Evolutionary conservation across 2,329 filamentous ascomycete species (phyloP).

Genomic region (Polychaeton citri): DNA sequence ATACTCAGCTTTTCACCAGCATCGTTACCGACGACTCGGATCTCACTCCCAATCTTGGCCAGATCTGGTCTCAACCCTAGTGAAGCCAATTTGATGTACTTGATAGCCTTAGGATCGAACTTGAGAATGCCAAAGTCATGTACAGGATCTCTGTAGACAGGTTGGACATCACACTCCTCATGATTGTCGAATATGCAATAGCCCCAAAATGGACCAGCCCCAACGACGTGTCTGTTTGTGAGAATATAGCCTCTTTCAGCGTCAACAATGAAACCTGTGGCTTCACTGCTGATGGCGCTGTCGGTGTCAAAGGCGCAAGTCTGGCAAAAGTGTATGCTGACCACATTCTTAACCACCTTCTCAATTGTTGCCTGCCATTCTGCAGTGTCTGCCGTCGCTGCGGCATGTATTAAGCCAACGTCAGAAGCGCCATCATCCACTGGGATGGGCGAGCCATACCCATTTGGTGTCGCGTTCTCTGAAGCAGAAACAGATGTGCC

Average conservation of each 20-base stretch:
- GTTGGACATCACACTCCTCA: conserved; percentile 86
- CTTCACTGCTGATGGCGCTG: conserved; percentile 80
- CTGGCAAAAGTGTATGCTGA: conserved; percentile 98
- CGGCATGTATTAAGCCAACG: conserved; percentile 30
- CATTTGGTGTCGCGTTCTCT: conserved; percentile 20
- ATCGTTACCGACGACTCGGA: conserved; percentile 95
- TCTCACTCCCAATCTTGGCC: conserved; percentile 80
- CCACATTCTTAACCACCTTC: conserved; percentile 83
- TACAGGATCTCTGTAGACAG: conserved; percentile 93
- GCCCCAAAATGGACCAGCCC: conserved; percentile 91
- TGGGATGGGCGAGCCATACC: conserved; percentile 22
- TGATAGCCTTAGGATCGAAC: conserved; percentile 91
- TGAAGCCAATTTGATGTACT: conserved; percentile 84
- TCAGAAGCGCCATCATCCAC: conserved; percentile 28
- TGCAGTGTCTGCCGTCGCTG: conserved; percentile 47
- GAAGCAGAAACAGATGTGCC: conserved; percentile 13
- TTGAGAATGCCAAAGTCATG: conserved; percentile 96
- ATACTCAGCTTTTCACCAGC: conserved; percentile 98
- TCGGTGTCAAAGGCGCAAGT: conserved; percentile 98
- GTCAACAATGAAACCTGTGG: conserved; percentile 95
- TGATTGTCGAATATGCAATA: conserved; percentile 99
- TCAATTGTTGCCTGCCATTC: conserved; percentile 97
- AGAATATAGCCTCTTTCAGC: conserved; percentile 65
- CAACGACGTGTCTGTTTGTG: conserved; percentile 66
- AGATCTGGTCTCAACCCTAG: conserved; percentile 72